Evolutionary conservation across 495 filamentous ascomycete species (phyloP).

Genomic region (Trichoderma parareesei): DNA sequence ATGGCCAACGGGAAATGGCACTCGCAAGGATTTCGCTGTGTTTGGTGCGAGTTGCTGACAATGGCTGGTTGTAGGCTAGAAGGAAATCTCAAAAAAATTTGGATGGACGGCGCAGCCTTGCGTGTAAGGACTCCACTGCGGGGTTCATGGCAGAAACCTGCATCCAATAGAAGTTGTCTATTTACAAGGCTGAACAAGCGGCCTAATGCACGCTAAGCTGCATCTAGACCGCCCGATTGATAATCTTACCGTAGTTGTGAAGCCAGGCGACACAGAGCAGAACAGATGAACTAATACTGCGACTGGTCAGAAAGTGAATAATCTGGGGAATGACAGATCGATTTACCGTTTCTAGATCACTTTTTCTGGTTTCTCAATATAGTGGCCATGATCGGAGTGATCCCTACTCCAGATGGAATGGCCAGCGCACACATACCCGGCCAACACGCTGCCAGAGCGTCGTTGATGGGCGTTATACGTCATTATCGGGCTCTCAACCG

Average conservation of each 20-base stretch:
- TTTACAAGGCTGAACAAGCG: neutral
- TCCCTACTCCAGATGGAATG: neutral
- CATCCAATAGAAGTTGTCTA: neutral
- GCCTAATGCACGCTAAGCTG: slow-evolving; percentile 3
- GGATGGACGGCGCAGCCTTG: slow-evolving; percentile 6
- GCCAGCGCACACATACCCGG: neutral
- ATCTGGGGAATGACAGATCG: neutral
- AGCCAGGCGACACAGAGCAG: neutral
- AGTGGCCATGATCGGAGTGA: neutral
- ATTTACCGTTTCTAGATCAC: neutral
- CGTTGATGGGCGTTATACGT: neutral
- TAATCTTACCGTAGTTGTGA: neutral
- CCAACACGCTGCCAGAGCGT: neutral
- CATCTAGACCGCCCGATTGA: slow-evolving; percentile 5
- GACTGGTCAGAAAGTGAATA: neutral
- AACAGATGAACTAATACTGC: neutral
- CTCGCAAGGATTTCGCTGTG: neutral
- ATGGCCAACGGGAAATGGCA: neutral
- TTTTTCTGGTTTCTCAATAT: neutral
- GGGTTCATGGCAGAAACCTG: neutral
- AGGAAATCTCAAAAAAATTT: slow-evolving; percentile 8
- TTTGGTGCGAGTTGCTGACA: neutral
- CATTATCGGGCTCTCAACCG: neutral
- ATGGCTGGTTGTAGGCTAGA: neutral
- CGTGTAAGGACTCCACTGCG: neutral